phyloP scores from a whole-genome alignment of 805 yeast genomes.

The Kuraishia capsulata region DNA sequence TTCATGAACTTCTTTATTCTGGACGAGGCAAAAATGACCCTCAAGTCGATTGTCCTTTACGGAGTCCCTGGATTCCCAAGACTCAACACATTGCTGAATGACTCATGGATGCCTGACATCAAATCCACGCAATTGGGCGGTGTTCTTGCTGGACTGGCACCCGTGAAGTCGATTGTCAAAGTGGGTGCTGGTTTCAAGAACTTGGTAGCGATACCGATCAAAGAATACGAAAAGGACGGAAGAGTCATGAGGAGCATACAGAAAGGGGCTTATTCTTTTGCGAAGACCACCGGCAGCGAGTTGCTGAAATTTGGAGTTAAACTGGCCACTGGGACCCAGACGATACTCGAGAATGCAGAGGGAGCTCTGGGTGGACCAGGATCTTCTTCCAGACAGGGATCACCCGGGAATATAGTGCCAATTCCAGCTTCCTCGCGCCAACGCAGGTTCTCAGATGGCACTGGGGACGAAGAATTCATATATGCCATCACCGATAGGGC shows the following conservation, averaged over 20 bases:
- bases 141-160: constrained; percentile 76
- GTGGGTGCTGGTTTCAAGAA: constrained; percentile 74
- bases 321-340: constrained; percentile 82
- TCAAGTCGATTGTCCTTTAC: constrained; percentile 54
- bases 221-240: constrained; percentile 70
- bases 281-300: constrained; percentile 74
- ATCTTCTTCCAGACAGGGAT: constrained; percentile 37
- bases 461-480: constrained; percentile 6
- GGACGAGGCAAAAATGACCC: constrained; percentile 71
- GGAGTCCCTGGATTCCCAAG: constrained; percentile 73
- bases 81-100: constrained; percentile 45
- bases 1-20: constrained; percentile 81
- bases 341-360: constrained; percentile 70
- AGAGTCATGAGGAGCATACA: constrained; percentile 60
- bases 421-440: not conserved
- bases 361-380: constrained; percentile 73
- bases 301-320: constrained; percentile 75
- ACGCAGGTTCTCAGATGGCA: not conserved
- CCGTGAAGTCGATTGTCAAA: constrained; percentile 67
- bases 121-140: constrained; percentile 73
- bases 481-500: constrained; percentile 5
- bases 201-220: constrained; percentile 61
- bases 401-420: constrained; percentile 9
- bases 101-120: constrained; percentile 86
- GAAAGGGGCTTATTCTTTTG: constrained; percentile 66